Conservation (phyloP, 306 rosid genomes). For the Astragalus membranaceus region DNA sequence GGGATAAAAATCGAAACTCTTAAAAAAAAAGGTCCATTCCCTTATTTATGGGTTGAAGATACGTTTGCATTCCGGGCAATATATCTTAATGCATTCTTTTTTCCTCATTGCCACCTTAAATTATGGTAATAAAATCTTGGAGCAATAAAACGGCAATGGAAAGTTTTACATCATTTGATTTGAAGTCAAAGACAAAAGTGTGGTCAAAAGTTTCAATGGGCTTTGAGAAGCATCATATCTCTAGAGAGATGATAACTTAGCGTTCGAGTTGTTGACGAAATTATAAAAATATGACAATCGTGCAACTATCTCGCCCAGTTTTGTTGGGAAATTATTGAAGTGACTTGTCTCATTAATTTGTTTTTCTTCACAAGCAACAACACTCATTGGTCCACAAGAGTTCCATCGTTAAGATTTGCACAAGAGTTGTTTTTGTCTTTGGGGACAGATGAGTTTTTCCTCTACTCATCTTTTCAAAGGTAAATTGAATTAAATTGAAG, state of each 20-base stretch:
- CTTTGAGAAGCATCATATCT: background rate
- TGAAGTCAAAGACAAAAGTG: conserved; percentile 4
- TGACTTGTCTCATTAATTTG: conserved; percentile 4
- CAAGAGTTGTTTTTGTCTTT: no score
- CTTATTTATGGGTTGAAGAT: no score
- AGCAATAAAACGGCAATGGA: background rate
- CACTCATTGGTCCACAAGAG: no score
- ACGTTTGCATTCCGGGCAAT: no score
- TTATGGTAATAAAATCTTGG: background rate
- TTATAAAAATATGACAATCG: background rate
- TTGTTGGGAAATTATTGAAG: conserved; percentile 6
- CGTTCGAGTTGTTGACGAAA: conserved; percentile 7
- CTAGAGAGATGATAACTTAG: conserved; percentile 13
- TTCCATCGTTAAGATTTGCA: no score
- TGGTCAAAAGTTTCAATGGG: conserved; percentile 22
- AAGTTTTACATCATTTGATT: background rate
- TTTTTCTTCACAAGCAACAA: background rate
- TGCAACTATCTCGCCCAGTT: conserved; percentile 27
- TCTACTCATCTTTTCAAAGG: no score
- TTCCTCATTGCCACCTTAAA: no score
- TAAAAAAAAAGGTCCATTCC: no score
- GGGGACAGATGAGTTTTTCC: no score
- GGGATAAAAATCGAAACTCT: no score
- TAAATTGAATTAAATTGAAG: no score
- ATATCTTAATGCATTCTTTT: no score